Percentiles rank a stretch among this genome's conserved stretches.
Conservation (phyloP, 2,329 filamentous ascomycete genomes). For the Pseudocercospora vitis region DNA sequence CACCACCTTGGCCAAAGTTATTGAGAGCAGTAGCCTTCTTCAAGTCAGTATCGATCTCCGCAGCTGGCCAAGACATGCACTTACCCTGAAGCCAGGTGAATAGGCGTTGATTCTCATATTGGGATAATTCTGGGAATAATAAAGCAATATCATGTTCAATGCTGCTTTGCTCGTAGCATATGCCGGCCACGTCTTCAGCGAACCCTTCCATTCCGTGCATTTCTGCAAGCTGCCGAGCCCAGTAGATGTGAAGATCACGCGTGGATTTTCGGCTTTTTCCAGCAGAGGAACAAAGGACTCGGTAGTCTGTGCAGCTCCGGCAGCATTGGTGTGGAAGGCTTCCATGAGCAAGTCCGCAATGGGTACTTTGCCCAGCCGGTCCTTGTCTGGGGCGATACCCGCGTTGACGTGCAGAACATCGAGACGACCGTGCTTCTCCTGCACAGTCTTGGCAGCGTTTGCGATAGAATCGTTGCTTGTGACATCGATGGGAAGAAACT, state of each 20-base stretch:
- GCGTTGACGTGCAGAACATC: slow-evolving; percentile 61
- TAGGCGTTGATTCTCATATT: slow-evolving; percentile 19
- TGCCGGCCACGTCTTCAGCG: slow-evolving; percentile 15
- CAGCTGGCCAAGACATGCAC: too few species aligned
- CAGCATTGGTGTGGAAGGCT: slow-evolving; percentile 32
- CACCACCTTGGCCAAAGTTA: slow-evolving; percentile 15
- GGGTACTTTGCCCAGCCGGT: background rate
- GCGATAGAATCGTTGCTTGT: slow-evolving; percentile 55
- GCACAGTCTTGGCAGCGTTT: slow-evolving; percentile 46
- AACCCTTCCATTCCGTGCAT: background rate
- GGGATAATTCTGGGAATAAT: slow-evolving; percentile 11
- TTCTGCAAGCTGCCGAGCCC: slow-evolving; percentile 8
- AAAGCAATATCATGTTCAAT: slow-evolving; percentile 22
- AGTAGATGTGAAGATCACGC: slow-evolving; percentile 15
- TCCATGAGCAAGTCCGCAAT: slow-evolving; percentile 5
- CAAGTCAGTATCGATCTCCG: background rate
- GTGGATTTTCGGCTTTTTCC: slow-evolving; percentile 12
- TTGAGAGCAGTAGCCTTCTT: slow-evolving; percentile 15
- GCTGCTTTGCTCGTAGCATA: slow-evolving; percentile 21
- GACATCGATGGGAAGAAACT: slow-evolving; percentile 57
- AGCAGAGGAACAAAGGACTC: slow-evolving; percentile 33
- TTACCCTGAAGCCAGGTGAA: slow-evolving; percentile 19
- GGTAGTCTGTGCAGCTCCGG: slow-evolving; percentile 26
- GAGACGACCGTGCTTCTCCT: slow-evolving; percentile 46
- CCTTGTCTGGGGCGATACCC: slow-evolving; percentile 36